These are phyloP conservation scores for Helotiales sp. DNA, from an alignment of 2,329 filamentous ascomycete genomes.

Conservation along the genomic window DNA sequence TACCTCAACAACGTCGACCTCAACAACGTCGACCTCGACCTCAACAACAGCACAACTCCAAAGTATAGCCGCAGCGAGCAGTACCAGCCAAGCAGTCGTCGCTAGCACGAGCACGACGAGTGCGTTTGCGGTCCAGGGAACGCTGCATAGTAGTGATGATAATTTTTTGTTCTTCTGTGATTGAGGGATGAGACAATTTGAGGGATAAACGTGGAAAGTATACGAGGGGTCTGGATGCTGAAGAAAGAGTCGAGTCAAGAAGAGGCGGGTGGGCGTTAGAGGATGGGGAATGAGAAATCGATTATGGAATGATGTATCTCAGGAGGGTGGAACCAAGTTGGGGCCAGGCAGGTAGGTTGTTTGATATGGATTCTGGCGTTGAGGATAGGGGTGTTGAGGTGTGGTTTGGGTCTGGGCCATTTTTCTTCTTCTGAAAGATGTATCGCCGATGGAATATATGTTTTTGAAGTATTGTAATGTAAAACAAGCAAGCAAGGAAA, in stretches of 20 bases:
- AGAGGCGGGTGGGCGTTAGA: not conserved
- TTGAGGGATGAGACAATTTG: not conserved
- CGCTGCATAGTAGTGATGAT: conserved; percentile 16
- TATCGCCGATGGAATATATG: not conserved
- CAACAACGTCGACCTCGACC: not conserved
- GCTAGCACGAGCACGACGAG: not conserved
- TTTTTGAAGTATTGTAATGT: not conserved
- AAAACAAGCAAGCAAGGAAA: no score
- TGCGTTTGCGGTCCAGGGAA: conserved; percentile 3
- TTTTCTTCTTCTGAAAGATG: not conserved
- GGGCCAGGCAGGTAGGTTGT: not conserved
- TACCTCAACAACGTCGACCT: not conserved
- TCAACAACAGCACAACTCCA: not conserved
- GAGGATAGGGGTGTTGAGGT: no score
- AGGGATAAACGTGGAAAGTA: not conserved
- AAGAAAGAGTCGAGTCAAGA: not conserved
- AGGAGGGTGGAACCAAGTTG: not conserved
- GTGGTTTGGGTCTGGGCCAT: no score
- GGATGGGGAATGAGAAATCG: not conserved
- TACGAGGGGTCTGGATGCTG: not conserved
- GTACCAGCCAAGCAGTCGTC: not conserved
- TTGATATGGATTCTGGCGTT: not conserved
- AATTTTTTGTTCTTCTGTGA: conserved; percentile 19
- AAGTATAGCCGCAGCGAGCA: not conserved
- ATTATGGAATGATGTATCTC: not conserved